These are phyloP conservation scores for Arabidopsis hybrid DNA, from an alignment of 441 rosid genomes.

Conservation along the genomic window DNA sequence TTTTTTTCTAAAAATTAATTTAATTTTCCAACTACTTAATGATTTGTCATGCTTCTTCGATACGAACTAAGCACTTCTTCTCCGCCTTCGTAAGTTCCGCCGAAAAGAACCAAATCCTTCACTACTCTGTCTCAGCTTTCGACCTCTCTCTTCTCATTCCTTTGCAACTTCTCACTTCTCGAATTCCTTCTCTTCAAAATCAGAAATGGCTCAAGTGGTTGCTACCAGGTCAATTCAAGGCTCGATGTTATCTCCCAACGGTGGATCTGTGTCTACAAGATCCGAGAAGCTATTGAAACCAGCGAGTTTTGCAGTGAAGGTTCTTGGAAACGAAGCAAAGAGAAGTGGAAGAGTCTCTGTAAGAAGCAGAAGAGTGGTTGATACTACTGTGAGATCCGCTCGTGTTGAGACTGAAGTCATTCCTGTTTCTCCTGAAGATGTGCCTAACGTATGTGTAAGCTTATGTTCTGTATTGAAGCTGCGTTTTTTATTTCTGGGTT, in stretches of 20 bases:
- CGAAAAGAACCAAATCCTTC: constrained; percentile 48
- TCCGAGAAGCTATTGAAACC: constrained; percentile 60
- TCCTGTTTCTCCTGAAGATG: constrained; percentile 85
- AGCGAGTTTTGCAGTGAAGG: constrained; percentile 56
- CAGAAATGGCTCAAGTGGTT: constrained; percentile 80
- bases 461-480: constrained; percentile 2
- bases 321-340: constrained; percentile 46
- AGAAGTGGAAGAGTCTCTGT: constrained; percentile 42
- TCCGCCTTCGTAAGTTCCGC: constrained; percentile 51
- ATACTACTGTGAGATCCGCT: constrained; percentile 58
- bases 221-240: constrained; percentile 70
- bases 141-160: constrained; percentile 14
- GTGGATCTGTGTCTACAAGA: constrained; percentile 62
- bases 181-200: constrained; percentile 8
- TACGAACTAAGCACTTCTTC: constrained; percentile 55
- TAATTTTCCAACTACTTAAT: constrained; percentile 11
- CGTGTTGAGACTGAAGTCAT: constrained; percentile 66
- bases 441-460: constrained; percentile 53
- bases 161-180: constrained; percentile 19
- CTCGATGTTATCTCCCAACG: constrained; percentile 49
- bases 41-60: constrained; percentile 60
- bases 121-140: constrained; percentile 35
- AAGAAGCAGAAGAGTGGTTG: constrained; percentile 46
- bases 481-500: not conserved
- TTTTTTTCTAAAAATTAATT: not conserved